A percentile compares a stretch with the other conserved stretches of the same genome.
Conservation (phyloP, 1,284 basidiomycete species). For the Fistulina hepatica region DNA sequence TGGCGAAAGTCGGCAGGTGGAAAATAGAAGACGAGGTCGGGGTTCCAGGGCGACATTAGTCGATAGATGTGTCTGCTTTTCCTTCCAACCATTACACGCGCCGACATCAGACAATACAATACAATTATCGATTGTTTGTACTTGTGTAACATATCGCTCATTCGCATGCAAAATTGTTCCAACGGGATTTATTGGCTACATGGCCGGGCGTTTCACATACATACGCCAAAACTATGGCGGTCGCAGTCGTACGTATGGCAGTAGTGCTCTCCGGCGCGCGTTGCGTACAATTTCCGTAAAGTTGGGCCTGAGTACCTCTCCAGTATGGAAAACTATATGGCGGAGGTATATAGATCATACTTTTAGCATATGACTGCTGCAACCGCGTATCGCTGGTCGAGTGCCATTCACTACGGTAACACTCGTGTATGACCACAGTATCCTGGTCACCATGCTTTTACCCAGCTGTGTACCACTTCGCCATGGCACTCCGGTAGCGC, state of each 20-base stretch:
- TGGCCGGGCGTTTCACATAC: not conserved
- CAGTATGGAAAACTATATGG: too few species aligned
- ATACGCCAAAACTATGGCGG: not conserved
- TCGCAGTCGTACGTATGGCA: not conserved
- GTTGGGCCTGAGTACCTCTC: too few species aligned
- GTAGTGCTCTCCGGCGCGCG: too few species aligned
- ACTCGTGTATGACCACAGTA: too few species aligned
- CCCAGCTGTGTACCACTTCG: too few species aligned
- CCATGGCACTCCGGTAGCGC: too few species aligned
- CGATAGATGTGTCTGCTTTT: not conserved
- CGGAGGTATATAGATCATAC: too few species aligned
- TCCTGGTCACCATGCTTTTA: too few species aligned
- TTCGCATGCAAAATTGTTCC: not conserved
- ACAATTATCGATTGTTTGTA: not conserved
- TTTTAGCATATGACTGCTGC: too few species aligned
- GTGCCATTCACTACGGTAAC: too few species aligned
- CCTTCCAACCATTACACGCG: not conserved
- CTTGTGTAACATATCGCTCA: not conserved
- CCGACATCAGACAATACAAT: not conserved
- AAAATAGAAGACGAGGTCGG: slow-evolving; percentile 61
- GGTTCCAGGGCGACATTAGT: slow-evolving; percentile 37
- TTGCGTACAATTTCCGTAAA: too few species aligned
- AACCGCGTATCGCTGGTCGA: too few species aligned
- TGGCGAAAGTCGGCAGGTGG: slow-evolving; percentile 86
- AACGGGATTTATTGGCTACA: not conserved